A percentile compares a stretch with the other conserved stretches of the same genome.
Evolutionary conservation across 495 filamentous ascomycete species (phyloP).

Genomic region (Talaromyces thailandensis): DNA sequence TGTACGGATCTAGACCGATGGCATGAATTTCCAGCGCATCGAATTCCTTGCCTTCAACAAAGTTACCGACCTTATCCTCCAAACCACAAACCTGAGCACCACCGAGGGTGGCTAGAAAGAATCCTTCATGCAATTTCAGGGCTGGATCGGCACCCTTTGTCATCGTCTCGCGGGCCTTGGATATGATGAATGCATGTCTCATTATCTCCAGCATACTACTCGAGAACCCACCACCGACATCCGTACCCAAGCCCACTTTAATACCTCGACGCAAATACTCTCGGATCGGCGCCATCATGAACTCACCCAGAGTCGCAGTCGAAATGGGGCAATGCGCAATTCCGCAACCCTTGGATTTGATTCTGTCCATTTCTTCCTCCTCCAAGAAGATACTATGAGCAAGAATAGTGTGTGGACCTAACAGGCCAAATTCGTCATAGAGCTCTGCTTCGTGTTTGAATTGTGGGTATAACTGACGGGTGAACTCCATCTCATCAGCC

Average conservation of each 20-base stretch:
- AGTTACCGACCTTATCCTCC: conserved; percentile 45
- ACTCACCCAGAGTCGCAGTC: conserved; percentile 54
- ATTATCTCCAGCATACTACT: conserved; percentile 51
- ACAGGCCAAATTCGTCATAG: conserved; percentile 42
- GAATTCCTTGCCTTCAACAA: conserved; percentile 53
- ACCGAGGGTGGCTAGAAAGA: conserved; percentile 54
- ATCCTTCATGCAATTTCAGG: conserved; percentile 43
- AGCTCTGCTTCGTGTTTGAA: conserved; percentile 45
- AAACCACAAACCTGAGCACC: conserved; percentile 54
- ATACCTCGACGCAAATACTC: conserved; percentile 47
- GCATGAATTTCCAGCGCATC: conserved; percentile 52
- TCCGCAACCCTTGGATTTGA: conserved; percentile 42
- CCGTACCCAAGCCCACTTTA: conserved; percentile 59
- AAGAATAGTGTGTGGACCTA: conserved; percentile 48
- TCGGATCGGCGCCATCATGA: conserved; percentile 52
- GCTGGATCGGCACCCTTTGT: conserved; percentile 38
- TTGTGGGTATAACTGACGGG: conserved; percentile 41
- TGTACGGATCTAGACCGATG: conserved; percentile 10
- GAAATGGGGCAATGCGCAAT: conserved; percentile 56
- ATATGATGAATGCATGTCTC: conserved; percentile 52
- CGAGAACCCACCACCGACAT: conserved; percentile 57
- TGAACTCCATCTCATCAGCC: conserved; percentile 43
- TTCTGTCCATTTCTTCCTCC: conserved; percentile 40
- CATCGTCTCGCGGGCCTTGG: conserved; percentile 41
- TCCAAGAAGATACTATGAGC: conserved; percentile 54